These are phyloP conservation scores for Globisporangium takayamanum DNA, from an alignment of 352 stramenopile genomes.

Conservation along the genomic window DNA sequence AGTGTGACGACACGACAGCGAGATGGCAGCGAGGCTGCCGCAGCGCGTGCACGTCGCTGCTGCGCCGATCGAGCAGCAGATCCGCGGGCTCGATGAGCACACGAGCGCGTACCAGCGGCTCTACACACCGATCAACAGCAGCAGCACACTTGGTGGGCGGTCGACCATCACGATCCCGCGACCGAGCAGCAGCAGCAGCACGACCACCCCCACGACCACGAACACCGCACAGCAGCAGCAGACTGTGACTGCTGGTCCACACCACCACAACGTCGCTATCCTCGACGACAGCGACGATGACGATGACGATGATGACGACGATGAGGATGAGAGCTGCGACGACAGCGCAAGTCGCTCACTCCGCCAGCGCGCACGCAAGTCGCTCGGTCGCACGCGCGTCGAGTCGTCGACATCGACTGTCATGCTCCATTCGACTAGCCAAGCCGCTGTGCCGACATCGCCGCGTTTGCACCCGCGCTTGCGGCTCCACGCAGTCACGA, in stretches of 20 bases:
- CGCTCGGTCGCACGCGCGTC: conserved; percentile 5
- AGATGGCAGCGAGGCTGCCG: neutral
- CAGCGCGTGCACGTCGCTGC: conserved; percentile 16
- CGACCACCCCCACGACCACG: neutral
- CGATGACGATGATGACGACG: conserved; percentile 5
- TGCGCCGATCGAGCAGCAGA: conserved; percentile 18
- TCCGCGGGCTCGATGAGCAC: conserved; percentile 15
- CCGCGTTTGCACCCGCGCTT: conserved; percentile 45
- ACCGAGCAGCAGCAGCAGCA: neutral
- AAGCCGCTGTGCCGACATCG: conserved; percentile 8
- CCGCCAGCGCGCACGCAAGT: neutral
- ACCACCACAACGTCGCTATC: conserved; percentile 7
- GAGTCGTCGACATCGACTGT: conserved; percentile 5
- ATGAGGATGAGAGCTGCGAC: conserved; percentile 10
- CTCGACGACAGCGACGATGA: conserved; percentile 5
- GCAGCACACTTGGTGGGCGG: neutral
- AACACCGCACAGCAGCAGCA: neutral
- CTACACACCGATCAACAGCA: conserved; percentile 10
- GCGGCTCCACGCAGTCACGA: conserved; percentile 51
- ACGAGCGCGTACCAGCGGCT: conserved; percentile 11
- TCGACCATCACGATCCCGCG: no score
- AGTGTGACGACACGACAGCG: no score
- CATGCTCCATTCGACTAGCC: conserved; percentile 9
- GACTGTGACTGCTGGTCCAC: neutral
- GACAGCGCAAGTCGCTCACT: neutral